Base-by-base conservation (phyloP, 352 stramenopile genomes). In the Phytophthora fragariae region DNA sequence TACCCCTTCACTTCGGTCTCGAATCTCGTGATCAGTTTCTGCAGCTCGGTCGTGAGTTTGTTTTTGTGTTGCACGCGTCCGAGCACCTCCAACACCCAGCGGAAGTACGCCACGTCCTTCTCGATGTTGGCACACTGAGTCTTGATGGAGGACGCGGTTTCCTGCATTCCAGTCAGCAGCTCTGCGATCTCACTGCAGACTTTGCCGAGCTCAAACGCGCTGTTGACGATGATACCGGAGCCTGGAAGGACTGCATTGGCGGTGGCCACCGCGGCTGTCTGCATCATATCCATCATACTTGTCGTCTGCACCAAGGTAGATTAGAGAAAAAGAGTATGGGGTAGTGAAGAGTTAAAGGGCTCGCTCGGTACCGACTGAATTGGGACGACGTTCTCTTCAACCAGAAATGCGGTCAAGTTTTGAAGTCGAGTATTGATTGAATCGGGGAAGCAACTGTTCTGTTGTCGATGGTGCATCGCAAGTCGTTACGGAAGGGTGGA, bases 11-110 rank as follows among this genome's bases (percentile, higher is more conserved):
- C 46, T 11, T 53, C 46, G 5, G 46, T 27, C 46, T 53, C 46
- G 46, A 53, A 29, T n/a, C 17, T 53, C 17, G n/a, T 53, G 46
- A 53, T 53, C 7, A 53, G 7, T 53, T 53, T 53, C 46, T 53
- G 46, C 17, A 53, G 46, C 17, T 53, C 17, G 7, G 8, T 53
- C 46, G n/a, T 53, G n/a, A 53, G 46, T 53, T 53, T 53, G 46
- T 0, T 6, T 53, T 53, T 24, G 7, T 53, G 0, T 1, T 53
- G 17, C 7, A 53, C 46, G 6, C 46, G 46, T 11, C 12, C n/a
- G 1, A 53, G 46, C 46, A 53, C n/a, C 9, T 53, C 17, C 0
- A 53, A n/a, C 8, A 27, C 46, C 46, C 46, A 53, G 46, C n/a
- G 46, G n/a, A 53, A 53, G 46, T 53, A 24, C n/a, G 17, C 46